These are phyloP conservation scores for Astrephomene gubernaculifera DNA, from an alignment of 139 green algal species.

Conservation along the genomic window DNA sequence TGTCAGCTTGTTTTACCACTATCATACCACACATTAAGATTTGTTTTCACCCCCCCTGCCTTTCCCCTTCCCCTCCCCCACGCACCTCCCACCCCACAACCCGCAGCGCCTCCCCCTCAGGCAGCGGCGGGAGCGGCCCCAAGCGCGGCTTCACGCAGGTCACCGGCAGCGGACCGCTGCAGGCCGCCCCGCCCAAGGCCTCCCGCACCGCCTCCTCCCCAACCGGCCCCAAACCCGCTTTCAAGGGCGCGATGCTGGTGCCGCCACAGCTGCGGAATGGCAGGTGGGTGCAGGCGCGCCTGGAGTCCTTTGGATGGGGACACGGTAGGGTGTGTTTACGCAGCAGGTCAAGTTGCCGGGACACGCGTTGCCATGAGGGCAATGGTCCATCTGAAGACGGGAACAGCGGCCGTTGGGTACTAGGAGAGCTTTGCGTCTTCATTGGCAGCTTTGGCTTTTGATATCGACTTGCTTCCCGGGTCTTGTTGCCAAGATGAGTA, in stretches of 20 bases:
- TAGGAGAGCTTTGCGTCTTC: too few species aligned
- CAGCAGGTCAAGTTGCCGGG: too few species aligned
- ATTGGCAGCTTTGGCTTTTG: too few species aligned
- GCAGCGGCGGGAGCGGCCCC: not conserved
- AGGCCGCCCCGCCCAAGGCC: not conserved
- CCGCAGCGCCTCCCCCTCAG: not conserved
- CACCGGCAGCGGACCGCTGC: conserved; percentile 1
- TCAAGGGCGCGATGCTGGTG: conserved; percentile 12
- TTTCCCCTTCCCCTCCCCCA: not conserved
- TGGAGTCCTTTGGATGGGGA: too few species aligned
- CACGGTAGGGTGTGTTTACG: too few species aligned
- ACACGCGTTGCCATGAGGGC: too few species aligned
- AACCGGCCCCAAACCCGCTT: conserved; percentile 6
- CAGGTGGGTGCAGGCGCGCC: conserved; percentile 7
- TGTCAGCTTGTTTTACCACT: too few species aligned
- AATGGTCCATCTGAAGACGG: too few species aligned
- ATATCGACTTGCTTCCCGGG: too few species aligned
- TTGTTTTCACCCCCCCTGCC: not conserved
- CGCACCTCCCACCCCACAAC: not conserved
- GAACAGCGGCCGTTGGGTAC: too few species aligned
- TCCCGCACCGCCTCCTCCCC: not conserved
- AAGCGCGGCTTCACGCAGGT: conserved; percentile 28
- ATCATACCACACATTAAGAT: too few species aligned
- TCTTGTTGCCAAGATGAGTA: too few species aligned
- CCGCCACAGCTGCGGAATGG: conserved; percentile 34